Conservation (phyloP, 768 basidiomycete species). For the Kondoa malvinella region DNA sequence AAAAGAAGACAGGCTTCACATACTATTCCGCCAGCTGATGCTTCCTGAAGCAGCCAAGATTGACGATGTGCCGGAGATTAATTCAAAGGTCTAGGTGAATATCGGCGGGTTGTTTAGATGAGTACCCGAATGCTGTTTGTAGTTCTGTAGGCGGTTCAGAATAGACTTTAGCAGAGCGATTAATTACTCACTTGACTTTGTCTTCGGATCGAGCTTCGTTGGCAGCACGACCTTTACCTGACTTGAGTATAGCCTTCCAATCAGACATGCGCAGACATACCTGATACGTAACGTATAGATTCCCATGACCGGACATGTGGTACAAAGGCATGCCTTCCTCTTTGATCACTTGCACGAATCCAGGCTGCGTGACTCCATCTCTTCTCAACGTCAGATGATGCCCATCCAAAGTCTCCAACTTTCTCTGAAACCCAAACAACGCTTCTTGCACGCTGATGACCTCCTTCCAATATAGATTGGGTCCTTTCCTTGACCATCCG, state of each 20-base stretch:
- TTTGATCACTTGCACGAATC: conserved; percentile 64
- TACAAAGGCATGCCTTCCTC: conserved; percentile 79
- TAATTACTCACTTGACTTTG: conserved; percentile 56
- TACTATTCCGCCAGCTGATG: not conserved
- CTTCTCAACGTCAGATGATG: conserved; percentile 53
- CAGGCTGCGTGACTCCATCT: conserved; percentile 78
- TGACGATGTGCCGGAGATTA: not conserved
- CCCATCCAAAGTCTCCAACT: conserved; percentile 81
- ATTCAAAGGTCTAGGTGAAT: not conserved
- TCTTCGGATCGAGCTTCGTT: conserved; percentile 47
- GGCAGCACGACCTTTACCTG: conserved; percentile 84
- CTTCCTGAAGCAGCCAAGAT: not conserved
- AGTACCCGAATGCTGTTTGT: conserved; percentile 7
- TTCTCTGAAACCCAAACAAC: conserved; percentile 84
- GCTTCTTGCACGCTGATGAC: conserved; percentile 85
- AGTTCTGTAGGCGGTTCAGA: conserved; percentile 4
- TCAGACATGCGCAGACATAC: no score
- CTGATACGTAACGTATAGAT: conserved; percentile 86
- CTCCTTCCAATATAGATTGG: conserved; percentile 77
- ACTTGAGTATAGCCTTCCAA: no score
- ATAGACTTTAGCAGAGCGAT: not conserved
- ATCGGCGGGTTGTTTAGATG: not conserved
- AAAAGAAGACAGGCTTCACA: not conserved
- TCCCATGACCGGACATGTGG: conserved; percentile 44
- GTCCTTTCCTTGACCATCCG: conserved; percentile 75